Evolutionary conservation across 768 basidiomycete species (phyloP).

Genomic region (Naematelia aurantialba): DNA sequence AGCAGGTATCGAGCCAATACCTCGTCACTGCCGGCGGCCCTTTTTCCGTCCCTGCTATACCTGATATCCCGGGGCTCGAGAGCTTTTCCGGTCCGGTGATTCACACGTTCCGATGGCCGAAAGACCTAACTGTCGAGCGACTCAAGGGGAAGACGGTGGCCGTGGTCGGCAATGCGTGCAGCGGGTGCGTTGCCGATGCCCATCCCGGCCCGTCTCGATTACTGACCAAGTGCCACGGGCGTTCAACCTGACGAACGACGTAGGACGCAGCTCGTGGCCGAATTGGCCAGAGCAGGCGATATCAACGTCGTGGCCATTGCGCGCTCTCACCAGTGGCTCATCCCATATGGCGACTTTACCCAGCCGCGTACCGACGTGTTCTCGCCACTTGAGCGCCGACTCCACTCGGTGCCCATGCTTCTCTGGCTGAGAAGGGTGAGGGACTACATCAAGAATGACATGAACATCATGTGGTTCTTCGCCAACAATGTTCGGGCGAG

Average conservation of each 20-base stretch:
- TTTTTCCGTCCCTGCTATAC: slow-evolving; percentile 22
- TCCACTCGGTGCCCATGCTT: background rate
- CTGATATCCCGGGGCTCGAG: slow-evolving; percentile 20
- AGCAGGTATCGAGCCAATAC: slow-evolving; percentile 1
- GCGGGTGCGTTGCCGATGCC: slow-evolving; percentile 10
- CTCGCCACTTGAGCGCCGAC: background rate
- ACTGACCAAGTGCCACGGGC: slow-evolving; percentile 17
- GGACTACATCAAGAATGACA: background rate
- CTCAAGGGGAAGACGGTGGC: slow-evolving; percentile 19
- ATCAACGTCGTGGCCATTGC: slow-evolving; percentile 22
- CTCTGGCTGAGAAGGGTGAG: background rate
- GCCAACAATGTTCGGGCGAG: background rate
- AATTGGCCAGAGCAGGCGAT: slow-evolving; percentile 16
- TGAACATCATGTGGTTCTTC: background rate
- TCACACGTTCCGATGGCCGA: slow-evolving; percentile 23
- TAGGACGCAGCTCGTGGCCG: slow-evolving; percentile 21
- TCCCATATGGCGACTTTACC: slow-evolving; percentile 7
- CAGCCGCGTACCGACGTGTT: background rate
- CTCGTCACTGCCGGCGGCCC: slow-evolving; percentile 23
- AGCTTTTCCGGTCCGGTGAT: slow-evolving; percentile 20
- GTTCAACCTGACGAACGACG: background rate
- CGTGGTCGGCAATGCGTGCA: slow-evolving; percentile 32
- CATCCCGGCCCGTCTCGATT: background rate
- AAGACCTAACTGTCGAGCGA: slow-evolving; percentile 8
- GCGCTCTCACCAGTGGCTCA: slow-evolving; percentile 24